Conservation (phyloP, 768 basidiomycete species). For the Rhizopogon vulgaris region DNA sequence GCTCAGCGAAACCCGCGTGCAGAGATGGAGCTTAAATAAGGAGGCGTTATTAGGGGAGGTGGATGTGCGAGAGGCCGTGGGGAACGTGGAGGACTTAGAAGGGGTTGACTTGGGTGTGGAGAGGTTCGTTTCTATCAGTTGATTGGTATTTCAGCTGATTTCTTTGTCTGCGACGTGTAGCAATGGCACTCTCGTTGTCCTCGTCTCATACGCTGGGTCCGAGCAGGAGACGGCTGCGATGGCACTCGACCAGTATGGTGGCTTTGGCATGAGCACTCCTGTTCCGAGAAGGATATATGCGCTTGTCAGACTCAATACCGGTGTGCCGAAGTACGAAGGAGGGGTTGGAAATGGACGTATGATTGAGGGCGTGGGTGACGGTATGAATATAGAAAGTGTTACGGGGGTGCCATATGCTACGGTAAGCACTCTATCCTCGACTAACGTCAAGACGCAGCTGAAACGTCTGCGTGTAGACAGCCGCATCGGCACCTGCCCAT, state of each 20-base stretch:
- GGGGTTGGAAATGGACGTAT: constrained; percentile 15
- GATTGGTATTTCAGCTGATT: not conserved
- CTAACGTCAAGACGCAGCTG: not conserved
- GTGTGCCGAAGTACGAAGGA: constrained; percentile 19
- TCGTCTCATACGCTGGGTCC: constrained; percentile 56
- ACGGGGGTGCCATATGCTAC: constrained; percentile 70
- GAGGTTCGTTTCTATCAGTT: constrained; percentile 31
- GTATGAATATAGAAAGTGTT: constrained; percentile 40
- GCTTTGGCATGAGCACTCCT: constrained; percentile 30
- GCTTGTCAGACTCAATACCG: constrained; percentile 41
- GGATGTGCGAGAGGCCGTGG: constrained; percentile 47
- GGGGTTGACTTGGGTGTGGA: constrained; percentile 64
- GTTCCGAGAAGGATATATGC: constrained; percentile 60
- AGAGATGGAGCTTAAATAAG: constrained; percentile 51
- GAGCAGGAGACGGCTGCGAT: constrained; percentile 36
- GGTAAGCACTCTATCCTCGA: constrained; percentile 27
- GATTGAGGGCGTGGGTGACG: constrained; percentile 24
- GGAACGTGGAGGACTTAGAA: constrained; percentile 60
- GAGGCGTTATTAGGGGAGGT: constrained; percentile 56
- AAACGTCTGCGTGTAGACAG: constrained; percentile 37
- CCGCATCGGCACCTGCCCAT: constrained; percentile 64
- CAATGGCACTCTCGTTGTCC: constrained; percentile 47
- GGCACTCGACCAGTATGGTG: constrained; percentile 27
- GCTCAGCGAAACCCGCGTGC: constrained; percentile 59
- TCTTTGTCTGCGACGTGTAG: constrained; percentile 22